These are phyloP conservation scores for Smittium mucronatum DNA, from an alignment of 371 early-diverging fungal species.

Conservation along the genomic window DNA sequence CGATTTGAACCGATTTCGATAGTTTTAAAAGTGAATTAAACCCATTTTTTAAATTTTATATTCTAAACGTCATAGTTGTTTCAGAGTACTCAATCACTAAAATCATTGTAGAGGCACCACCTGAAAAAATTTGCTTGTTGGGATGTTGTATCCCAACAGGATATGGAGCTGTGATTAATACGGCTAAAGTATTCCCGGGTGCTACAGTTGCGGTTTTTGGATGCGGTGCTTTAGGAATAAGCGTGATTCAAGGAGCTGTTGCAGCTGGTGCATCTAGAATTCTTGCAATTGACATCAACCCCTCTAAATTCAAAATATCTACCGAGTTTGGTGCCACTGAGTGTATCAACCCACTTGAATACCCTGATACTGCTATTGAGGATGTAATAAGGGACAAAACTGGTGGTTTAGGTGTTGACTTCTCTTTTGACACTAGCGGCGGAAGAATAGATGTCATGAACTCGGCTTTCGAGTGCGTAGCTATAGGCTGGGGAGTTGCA, in stretches of 20 bases:
- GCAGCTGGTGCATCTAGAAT: constrained; percentile 65
- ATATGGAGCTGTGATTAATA: constrained; percentile 86
- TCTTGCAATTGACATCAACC: constrained; percentile 82
- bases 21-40: no score
- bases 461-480: constrained; percentile 80
- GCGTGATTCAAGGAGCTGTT: constrained; percentile 76
- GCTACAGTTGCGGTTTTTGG: constrained; percentile 84
- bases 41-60: no score
- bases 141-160: constrained; percentile 97
- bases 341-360: constrained; percentile 77
- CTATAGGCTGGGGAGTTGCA: constrained; percentile 86
- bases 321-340: constrained; percentile 85
- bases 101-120: constrained; percentile 57
- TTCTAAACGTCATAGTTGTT: constrained; percentile 41
- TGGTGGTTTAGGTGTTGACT: constrained; percentile 90
- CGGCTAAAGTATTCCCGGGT: constrained; percentile 75
- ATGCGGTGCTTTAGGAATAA: constrained; percentile 85
- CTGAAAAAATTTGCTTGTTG: constrained; percentile 77
- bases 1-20: no score
- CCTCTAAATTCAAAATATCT: constrained; percentile 51
- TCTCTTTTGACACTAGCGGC: constrained; percentile 87
- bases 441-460: constrained; percentile 88
- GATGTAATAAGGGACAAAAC: constrained; percentile 71
- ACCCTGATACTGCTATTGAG: constrained; percentile 57
- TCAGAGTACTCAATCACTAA: constrained; percentile 84